These are phyloP conservation scores for Nakataea oryzae DNA, from an alignment of 2,329 filamentous ascomycete species.

Conservation along the genomic window DNA sequence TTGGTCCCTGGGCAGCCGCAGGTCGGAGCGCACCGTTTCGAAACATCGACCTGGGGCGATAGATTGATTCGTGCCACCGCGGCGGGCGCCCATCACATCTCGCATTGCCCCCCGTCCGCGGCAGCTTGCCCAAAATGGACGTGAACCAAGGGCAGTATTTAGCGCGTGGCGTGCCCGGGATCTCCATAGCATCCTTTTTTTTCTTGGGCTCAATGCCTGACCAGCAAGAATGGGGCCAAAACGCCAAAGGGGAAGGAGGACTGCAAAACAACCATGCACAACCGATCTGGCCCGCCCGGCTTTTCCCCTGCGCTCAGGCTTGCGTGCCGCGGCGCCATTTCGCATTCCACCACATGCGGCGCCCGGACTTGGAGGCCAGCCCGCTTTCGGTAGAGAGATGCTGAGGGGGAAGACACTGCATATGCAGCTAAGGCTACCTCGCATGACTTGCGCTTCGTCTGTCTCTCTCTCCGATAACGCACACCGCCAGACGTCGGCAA, in stretches of 20 bases:
- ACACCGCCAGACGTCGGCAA: background rate
- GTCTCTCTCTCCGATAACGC: background rate
- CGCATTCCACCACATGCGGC: background rate
- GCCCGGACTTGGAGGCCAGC: background rate
- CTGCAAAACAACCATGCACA: background rate
- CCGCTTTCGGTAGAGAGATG: background rate
- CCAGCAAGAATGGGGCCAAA: background rate
- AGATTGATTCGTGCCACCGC: background rate
- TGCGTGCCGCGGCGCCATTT: background rate
- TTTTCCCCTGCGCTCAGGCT: background rate
- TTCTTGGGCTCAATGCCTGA: background rate
- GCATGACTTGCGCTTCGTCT: background rate
- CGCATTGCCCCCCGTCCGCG: background rate
- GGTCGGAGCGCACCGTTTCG: background rate
- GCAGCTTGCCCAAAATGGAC: background rate
- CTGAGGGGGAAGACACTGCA: too few species aligned
- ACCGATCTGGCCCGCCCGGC: too few species aligned
- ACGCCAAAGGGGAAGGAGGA: background rate
- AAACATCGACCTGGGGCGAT: background rate
- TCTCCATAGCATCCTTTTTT: background rate
- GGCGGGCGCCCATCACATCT: background rate
- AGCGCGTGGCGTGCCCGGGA: too few species aligned
- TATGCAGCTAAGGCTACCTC: background rate
- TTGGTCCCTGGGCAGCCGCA: background rate
- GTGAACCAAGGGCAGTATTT: too few species aligned